Evolutionary conservation across 768 basidiomycete species (phyloP).

Genomic region (Serendipita sp.): DNA sequence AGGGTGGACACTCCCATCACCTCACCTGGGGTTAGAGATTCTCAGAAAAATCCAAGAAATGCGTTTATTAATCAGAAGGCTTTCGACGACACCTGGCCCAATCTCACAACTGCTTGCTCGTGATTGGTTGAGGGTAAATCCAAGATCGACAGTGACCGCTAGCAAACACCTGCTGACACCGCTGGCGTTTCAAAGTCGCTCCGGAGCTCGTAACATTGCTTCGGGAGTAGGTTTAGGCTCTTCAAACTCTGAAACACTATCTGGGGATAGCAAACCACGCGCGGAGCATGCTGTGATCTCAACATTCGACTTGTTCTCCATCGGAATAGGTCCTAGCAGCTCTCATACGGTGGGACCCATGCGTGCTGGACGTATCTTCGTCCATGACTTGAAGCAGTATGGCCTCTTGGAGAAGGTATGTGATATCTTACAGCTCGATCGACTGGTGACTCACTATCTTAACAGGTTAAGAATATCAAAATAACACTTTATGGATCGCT

Average conservation of each 20-base stretch:
- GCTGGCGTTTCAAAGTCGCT: too few species aligned
- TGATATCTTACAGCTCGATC: too few species aligned
- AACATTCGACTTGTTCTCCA: conserved; percentile 82
- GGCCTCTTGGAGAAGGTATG: conserved; percentile 46
- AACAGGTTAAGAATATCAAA: conserved; percentile 62
- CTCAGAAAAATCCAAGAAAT: too few species aligned
- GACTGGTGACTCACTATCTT: background rate
- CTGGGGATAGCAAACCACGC: conserved; percentile 8
- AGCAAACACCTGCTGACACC: too few species aligned
- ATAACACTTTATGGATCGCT: conserved; percentile 84
- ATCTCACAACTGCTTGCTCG: too few species aligned
- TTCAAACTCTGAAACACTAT: background rate
- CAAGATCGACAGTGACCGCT: too few species aligned
- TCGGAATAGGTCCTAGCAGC: conserved; percentile 53
- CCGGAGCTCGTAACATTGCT: background rate
- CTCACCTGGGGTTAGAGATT: too few species aligned
- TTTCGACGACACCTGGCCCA: too few species aligned
- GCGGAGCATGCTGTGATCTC: conserved; percentile 74
- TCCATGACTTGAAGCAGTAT: conserved; percentile 53
- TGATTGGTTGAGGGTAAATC: too few species aligned
- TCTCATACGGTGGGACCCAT: conserved; percentile 69
- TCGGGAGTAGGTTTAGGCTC: background rate
- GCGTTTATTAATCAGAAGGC: too few species aligned
- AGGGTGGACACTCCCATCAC: too few species aligned
- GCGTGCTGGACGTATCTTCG: conserved; percentile 83